Evolutionary conservation across 345 rosid species (phyloP).

Genomic region (Eucalyptus leucophloia): DNA sequence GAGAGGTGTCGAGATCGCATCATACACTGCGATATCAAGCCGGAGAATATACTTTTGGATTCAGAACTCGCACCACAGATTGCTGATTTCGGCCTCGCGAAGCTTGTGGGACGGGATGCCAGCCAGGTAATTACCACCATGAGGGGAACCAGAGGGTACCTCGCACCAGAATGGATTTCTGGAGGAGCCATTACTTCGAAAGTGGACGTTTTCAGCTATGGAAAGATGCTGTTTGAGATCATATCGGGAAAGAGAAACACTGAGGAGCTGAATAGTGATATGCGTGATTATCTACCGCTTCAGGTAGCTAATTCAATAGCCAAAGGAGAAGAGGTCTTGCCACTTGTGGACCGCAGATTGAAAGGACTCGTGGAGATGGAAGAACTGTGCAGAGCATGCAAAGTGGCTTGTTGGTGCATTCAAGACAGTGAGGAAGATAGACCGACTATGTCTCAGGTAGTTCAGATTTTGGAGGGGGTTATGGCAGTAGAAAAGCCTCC

Average conservation of each 20-base stretch:
- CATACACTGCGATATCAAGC: background rate
- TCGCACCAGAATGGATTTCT: background rate
- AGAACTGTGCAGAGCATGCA: background rate
- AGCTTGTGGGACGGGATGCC: background rate
- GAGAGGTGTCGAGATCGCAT: conserved; percentile 1
- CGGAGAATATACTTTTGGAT: background rate
- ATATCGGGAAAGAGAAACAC: conserved; percentile 3
- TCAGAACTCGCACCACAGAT: background rate
- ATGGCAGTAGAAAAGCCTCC: background rate
- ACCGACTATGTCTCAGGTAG: background rate
- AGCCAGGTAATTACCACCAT: background rate
- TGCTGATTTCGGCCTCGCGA: background rate
- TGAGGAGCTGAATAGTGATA: background rate
- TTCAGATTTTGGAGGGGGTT: background rate
- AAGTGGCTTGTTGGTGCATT: background rate
- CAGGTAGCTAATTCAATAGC: background rate
- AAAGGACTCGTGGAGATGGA: background rate
- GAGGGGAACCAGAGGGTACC: background rate
- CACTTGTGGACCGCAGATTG: background rate
- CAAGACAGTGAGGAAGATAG: background rate
- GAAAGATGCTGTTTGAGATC: conserved; percentile 5
- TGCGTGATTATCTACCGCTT: background rate
- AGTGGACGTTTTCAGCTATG: conserved; percentile 15
- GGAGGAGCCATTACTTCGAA: background rate
- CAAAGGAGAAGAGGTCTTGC: background rate